phyloP scores from a whole-genome alignment of 345 rosid genomes.

The Raphanus raphanistrum region DNA sequence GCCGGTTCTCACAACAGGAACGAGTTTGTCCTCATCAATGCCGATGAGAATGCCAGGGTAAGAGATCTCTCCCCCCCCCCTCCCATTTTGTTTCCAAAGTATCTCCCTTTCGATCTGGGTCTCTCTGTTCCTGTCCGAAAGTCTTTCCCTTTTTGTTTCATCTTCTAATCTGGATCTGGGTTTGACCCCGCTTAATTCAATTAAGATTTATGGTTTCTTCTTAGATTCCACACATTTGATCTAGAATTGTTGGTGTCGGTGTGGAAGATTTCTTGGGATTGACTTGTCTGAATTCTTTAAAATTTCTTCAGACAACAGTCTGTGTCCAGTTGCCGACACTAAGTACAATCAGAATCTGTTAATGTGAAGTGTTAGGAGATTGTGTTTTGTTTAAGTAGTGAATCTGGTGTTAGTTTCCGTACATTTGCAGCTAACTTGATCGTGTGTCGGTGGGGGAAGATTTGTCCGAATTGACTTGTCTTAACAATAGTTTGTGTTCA shows the following conservation, averaged over 20 bases:
- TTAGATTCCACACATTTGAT: neutral
- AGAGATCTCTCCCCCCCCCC: constrained; percentile 33
- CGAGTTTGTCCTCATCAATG: constrained; percentile 94
- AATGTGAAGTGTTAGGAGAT: neutral
- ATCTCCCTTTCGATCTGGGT: constrained; percentile 15
- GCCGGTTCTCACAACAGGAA: constrained; percentile 99
- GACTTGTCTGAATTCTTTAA: neutral
- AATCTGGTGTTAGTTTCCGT: neutral
- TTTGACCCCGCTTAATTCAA: neutral
- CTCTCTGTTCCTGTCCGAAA: constrained; percentile 25
- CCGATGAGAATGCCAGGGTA: constrained; percentile 90
- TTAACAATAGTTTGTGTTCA: neutral
- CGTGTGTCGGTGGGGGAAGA: constrained; percentile 29
- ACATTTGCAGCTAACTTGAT: no score
- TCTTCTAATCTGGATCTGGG: constrained; percentile 46
- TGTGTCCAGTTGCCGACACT: neutral
- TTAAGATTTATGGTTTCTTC: constrained; percentile 29
- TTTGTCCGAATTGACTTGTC: neutral
- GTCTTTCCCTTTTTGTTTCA: constrained; percentile 1
- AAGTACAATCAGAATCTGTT: neutral
- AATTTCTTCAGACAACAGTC: neutral
- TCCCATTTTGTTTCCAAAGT: constrained; percentile 2
- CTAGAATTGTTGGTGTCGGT: constrained; percentile 26
- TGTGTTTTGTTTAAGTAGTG: neutral
- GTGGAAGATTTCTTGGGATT: neutral